Evolutionary conservation across 2,329 filamentous ascomycete species (phyloP).

Genomic region (Penicillium sp.): DNA sequence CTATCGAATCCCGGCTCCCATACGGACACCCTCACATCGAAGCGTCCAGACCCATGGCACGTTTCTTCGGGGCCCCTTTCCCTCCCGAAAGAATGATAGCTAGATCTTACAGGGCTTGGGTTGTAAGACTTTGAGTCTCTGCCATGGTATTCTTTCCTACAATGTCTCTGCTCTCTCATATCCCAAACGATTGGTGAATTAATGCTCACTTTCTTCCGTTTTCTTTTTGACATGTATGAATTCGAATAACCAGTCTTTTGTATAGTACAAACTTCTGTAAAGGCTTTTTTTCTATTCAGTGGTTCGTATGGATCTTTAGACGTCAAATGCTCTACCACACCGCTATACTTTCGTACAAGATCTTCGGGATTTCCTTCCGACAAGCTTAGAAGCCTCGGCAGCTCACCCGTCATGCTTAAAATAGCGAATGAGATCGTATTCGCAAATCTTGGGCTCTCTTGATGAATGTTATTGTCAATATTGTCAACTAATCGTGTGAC

Average conservation of each 20-base stretch:
- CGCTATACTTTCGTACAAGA: too few species aligned
- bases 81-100: slow-evolving; percentile 1
- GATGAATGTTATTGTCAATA: too few species aligned
- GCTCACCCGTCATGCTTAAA: not conserved
- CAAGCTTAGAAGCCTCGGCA: not conserved
- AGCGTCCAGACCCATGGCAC: not conserved
- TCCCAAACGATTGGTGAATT: slow-evolving; percentile 2
- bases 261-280: too few species aligned
- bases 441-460: not conserved
- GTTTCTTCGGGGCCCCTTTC: not conserved
- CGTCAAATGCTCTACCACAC: too few species aligned
- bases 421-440: not conserved
- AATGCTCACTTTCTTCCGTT: not conserved
- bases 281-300: too few species aligned
- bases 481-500: too few species aligned
- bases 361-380: not conserved
- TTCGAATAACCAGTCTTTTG: too few species aligned
- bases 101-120: slow-evolving; percentile 6
- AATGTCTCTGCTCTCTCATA: slow-evolving; percentile 15
- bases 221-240: not conserved
- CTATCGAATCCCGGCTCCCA: not conserved
- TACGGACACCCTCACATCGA: not conserved
- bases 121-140: slow-evolving; percentile 6
- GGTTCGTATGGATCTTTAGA: too few species aligned
- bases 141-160: slow-evolving; percentile 16